Evolutionary conservation across 345 rosid species (phyloP).

Genomic region (Alliaria petiolata): DNA sequence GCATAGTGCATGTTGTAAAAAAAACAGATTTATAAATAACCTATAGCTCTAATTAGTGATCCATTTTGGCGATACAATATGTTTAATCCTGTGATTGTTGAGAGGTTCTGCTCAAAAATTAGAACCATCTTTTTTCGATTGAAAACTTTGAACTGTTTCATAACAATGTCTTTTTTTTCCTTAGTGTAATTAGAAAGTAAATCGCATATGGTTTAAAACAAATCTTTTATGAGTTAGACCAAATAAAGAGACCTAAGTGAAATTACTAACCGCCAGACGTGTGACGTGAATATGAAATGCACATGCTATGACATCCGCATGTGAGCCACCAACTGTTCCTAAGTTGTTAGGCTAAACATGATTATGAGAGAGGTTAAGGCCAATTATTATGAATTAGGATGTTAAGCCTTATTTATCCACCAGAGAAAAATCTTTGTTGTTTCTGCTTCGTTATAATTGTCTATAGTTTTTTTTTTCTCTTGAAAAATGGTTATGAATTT

Average conservation of each 20-base stretch:
- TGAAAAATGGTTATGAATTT: background rate
- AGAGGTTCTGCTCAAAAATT: no score
- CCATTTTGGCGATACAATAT: no score
- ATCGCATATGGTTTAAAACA: background rate
- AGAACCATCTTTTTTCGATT: no score
- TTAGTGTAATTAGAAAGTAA: background rate
- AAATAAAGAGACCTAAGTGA: background rate
- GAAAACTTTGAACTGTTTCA: no score
- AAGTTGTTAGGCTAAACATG: conserved; percentile 15
- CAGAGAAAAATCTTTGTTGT: background rate
- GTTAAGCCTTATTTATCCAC: background rate
- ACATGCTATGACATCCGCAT: conserved; percentile 1
- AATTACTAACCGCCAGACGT: background rate
- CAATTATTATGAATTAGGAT: conserved; percentile 1
- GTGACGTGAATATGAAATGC: background rate
- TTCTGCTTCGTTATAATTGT: background rate
- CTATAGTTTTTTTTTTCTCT: background rate
- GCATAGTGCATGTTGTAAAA: no score
- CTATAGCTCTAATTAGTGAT: no score
- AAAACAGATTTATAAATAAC: no score
- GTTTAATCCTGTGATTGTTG: no score
- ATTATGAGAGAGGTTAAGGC: conserved; percentile 9
- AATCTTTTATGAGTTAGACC: no score
- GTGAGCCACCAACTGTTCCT: conserved; percentile 19
- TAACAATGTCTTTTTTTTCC: no score